Evolutionary conservation across 441 rosid genomes (phyloP).

Genomic region (Croton laevigatus): DNA sequence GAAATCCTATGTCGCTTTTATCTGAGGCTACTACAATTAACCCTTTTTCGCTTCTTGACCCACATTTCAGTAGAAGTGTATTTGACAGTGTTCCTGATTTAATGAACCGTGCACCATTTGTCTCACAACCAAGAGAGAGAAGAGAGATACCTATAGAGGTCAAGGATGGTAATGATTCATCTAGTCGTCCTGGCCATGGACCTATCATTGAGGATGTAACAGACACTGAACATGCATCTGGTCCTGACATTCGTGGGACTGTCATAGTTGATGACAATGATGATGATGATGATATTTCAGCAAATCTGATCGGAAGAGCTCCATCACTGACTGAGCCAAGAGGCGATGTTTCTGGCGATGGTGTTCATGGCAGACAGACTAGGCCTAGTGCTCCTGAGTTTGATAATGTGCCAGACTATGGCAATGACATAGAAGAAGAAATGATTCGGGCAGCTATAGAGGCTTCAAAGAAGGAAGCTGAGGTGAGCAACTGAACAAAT

Average conservation of each 20-base stretch:
- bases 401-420: slow-evolving; percentile 46
- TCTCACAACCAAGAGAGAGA: slow-evolving; percentile 77
- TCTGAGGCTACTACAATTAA: slow-evolving; percentile 34
- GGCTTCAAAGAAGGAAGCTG: slow-evolving; percentile 82
- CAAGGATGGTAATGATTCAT: slow-evolving; percentile 57
- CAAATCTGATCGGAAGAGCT: slow-evolving; percentile 26
- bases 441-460: slow-evolving; percentile 97
- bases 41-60: slow-evolving; percentile 50
- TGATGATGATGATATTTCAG: slow-evolving; percentile 52
- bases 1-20: slow-evolving; percentile 40
- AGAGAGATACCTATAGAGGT: slow-evolving; percentile 86
- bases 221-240: slow-evolving; percentile 46
- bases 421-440: slow-evolving; percentile 91
- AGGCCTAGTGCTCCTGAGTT: slow-evolving; percentile 48
- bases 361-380: slow-evolving; percentile 30
- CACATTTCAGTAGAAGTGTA: slow-evolving; percentile 38
- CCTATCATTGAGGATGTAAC: slow-evolving; percentile 78
- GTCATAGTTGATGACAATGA: slow-evolving; percentile 52
- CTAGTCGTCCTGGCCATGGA: slow-evolving; percentile 48
- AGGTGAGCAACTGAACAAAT: slow-evolving; percentile 34
- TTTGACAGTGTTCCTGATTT: slow-evolving; percentile 46
- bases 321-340: slow-evolving; percentile 19
- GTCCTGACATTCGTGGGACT: slow-evolving; percentile 47
- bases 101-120: slow-evolving; percentile 41
- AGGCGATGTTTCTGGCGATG: slow-evolving; percentile 15